Evolutionary conservation across 495 filamentous ascomycete species (phyloP), one percentile per base, ranked within the genome.

Genomic region (Neurospora discreta): DNA sequence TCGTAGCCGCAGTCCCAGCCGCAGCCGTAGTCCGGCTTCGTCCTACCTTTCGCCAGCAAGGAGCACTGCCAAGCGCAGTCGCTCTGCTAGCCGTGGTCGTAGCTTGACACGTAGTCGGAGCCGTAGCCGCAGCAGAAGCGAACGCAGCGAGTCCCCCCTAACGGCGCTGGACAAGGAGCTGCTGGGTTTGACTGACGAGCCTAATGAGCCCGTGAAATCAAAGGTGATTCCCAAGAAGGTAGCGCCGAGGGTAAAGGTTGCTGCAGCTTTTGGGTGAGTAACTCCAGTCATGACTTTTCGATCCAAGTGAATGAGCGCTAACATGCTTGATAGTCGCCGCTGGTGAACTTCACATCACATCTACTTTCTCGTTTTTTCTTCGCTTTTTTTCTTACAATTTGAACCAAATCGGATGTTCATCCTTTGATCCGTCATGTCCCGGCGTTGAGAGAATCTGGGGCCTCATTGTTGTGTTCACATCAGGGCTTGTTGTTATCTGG

Each of bases 241-340:
- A 43, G 16, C 69, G 41, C 76, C 75, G 4, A 69, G 75, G 5
- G 69, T 73, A 9, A 76, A 80, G 41, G 78, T 80, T 36, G 76
- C 78, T 15, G 73, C 74, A 0, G 78, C 76, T 11, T 80, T 76
- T 58, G 74, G 70, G 78, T 80, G 71, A 71, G 75, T 42, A 33
- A 23, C 9, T 18, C 6, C 40, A 41, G 15, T 15, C 5, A 5
- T 67, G n/a, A 4, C 10, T 4, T 67, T 26, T 20, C 9, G 0
- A 11, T 52, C 5, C 26, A 5, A 23, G 20, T 39, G n/a, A 20
- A 68, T 11, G 2, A 65, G 10, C 39, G 42, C 69, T 71, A 71
- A 71, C 15, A 18, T 33, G 1, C 6, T 67, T 13, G 3, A 10
- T 18, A 71, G 69, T 41, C 69, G 69, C 26, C 69, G 69, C 1